Percentiles rank a stretch among this genome's conserved stretches.
Conservation (phyloP, 192 early-diverging fungal species). For the Ambispora gerdemannii region DNA sequence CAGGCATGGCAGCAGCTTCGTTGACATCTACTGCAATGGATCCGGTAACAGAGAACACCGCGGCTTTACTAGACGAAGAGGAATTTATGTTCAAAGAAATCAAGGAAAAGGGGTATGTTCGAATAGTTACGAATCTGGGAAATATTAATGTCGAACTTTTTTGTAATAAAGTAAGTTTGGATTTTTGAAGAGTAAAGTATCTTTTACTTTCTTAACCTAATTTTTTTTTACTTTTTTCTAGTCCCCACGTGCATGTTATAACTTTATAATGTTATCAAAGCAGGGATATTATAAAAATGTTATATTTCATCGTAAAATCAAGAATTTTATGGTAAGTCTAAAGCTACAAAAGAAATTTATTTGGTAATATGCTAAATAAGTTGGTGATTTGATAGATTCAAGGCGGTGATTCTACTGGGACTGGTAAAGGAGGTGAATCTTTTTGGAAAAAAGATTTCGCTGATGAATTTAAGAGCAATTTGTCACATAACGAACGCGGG, state of each 20-base stretch:
- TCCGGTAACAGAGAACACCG: constrained; percentile 67
- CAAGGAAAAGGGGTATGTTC: constrained; percentile 75
- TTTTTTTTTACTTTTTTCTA: constrained; percentile 42
- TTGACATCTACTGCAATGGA: constrained; percentile 85
- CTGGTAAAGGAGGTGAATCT: constrained; percentile 83
- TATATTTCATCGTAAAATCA: constrained; percentile 82
- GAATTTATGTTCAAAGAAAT: constrained; percentile 88
- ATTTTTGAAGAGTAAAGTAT: no score
- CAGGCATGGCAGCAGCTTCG: constrained; percentile 70
- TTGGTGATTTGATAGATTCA: constrained; percentile 69
- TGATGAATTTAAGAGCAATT: constrained; percentile 64
- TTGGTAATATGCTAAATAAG: no score
- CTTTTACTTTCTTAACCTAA: background rate
- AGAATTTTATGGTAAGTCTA: constrained; percentile 92
- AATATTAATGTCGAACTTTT: constrained; percentile 78
- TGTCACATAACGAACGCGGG: constrained; percentile 78
- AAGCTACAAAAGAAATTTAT: no score
- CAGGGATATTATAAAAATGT: constrained; percentile 81
- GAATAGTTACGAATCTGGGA: constrained; percentile 79
- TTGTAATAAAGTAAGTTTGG: constrained; percentile 62
- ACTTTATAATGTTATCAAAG: constrained; percentile 87
- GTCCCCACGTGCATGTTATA: constrained; percentile 86
- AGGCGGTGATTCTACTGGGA: constrained; percentile 94
- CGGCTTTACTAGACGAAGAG: constrained; percentile 70
- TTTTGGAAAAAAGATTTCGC: constrained; percentile 64